Conservation (phyloP, 2,329 filamentous ascomycete genomes). For the Penicillium sp. region DNA sequence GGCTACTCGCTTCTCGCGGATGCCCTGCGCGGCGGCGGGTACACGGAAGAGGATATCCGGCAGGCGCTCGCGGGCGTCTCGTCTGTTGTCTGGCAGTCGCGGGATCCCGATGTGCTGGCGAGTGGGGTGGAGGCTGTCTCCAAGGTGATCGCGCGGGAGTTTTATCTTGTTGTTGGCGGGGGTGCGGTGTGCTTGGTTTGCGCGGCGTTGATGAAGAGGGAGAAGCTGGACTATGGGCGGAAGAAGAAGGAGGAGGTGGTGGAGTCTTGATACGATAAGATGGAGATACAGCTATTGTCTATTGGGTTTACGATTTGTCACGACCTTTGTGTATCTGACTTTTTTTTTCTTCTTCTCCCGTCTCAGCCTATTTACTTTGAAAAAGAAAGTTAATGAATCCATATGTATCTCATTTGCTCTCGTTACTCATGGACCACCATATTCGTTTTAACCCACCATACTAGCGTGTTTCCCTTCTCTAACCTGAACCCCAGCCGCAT, state of each 20-base stretch:
- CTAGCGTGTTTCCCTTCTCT: no score
- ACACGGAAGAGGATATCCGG: conserved; percentile 10
- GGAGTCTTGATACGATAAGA: not conserved
- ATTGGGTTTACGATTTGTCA: no score
- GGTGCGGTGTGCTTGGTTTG: conserved; percentile 18
- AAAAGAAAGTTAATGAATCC: no score
- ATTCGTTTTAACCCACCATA: no score
- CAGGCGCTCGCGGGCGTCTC: conserved; percentile 19
- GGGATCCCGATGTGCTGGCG: not conserved
- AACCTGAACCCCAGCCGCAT: no score
- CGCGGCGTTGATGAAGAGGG: conserved; percentile 14
- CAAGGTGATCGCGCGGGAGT: conserved; percentile 18
- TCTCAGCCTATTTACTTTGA: no score
- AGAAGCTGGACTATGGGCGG: conserved; percentile 13
- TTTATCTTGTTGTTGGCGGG: conserved; percentile 17
- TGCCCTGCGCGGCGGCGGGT: conserved; percentile 11
- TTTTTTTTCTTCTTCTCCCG: no score
- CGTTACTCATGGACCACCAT: no score
- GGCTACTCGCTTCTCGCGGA: conserved; percentile 8
- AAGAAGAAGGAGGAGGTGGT: not conserved
- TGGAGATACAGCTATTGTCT: no score
- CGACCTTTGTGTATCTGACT: no score
- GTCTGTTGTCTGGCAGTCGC: conserved; percentile 13
- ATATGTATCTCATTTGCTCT: no score
- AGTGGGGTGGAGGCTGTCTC: conserved; percentile 12